These are phyloP conservation scores for Vitis cinerea DNA, from an alignment of 164 flowering plant genomes.

Conservation along the genomic window DNA sequence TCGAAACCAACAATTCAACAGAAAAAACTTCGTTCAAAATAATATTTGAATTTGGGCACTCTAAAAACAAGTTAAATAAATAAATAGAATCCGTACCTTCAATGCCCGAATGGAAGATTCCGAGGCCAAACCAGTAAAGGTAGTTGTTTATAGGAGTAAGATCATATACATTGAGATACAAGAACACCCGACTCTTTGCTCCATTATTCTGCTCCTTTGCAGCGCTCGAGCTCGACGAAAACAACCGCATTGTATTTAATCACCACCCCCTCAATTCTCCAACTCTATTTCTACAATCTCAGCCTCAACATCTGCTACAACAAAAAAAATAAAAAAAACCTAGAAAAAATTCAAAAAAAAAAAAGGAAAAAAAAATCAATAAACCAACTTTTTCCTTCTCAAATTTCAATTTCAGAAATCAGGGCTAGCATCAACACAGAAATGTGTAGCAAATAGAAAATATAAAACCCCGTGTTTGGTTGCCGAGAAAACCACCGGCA, in stretches of 20 bases:
- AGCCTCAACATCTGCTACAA: conserved; percentile 23
- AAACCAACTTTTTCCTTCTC: not conserved
- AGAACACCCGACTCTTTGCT: conserved; percentile 30
- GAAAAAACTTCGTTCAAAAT: not conserved
- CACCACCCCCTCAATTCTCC: conserved; percentile 10
- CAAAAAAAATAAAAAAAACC: not conserved
- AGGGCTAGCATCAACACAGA: not conserved
- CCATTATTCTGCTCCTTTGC: conserved; percentile 38
- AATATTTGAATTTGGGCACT: not conserved
- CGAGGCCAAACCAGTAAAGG: conserved; percentile 89
- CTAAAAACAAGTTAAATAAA: not conserved
- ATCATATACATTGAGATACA: conserved; percentile 93
- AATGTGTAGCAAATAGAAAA: not conserved
- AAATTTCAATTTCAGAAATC: not conserved
- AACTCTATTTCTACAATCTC: conserved; percentile 14
- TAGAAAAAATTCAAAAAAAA: not conserved
- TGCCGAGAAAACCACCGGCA: too few species aligned
- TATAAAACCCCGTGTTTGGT: not conserved
- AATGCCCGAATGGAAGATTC: conserved; percentile 89
- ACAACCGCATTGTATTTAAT: conserved; percentile 51
- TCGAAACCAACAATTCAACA: too few species aligned
- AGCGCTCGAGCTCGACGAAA: conserved; percentile 28
- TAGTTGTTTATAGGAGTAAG: conserved; percentile 85
- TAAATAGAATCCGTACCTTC: conserved; percentile 54
- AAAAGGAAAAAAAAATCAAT: not conserved